A percentile compares a stretch with the other conserved stretches of the same genome.
phyloP scores from a whole-genome alignment of 2,329 filamentous ascomycete species.

The Aspergillus latus region DNA sequence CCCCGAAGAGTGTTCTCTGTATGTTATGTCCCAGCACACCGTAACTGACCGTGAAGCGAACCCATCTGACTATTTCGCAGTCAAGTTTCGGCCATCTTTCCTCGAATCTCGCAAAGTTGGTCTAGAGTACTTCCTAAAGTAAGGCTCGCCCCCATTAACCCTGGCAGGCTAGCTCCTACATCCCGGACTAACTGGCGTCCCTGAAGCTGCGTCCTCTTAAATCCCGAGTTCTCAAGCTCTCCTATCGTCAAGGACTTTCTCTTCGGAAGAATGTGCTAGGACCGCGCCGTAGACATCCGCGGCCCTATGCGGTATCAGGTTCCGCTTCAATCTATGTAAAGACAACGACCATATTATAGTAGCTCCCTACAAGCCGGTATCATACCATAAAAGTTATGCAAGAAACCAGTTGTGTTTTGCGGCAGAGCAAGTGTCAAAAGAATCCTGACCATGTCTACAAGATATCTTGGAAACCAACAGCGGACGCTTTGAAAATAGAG shows the following conservation, averaged over 20 bases:
- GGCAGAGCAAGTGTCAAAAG: not conserved
- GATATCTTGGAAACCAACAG: too few species aligned
- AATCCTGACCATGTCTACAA: not conserved
- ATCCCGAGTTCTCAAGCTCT: conserved; percentile 91
- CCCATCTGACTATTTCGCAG: conserved; percentile 34
- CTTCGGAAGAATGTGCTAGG: conserved; percentile 51
- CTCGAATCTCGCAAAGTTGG: conserved; percentile 80
- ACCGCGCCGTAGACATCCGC: not conserved
- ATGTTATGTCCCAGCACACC: conserved; percentile 41
- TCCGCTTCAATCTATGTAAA: not conserved
- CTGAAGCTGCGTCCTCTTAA: conserved; percentile 78
- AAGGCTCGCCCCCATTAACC: conserved; percentile 19
- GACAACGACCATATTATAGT: not conserved
- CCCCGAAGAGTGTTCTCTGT: conserved; percentile 87
- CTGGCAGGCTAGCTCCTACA: conserved; percentile 10
- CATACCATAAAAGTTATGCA: not conserved
- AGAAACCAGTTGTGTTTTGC: not conserved
- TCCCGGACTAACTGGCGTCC: conserved; percentile 2
- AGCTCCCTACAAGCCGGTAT: not conserved
- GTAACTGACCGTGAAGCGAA: not conserved
- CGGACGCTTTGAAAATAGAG: not conserved
- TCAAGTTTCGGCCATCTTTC: conserved; percentile 75
- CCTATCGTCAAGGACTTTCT: conserved; percentile 89
- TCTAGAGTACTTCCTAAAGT: conserved; percentile 93
- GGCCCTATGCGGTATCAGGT: not conserved